phyloP scores from a whole-genome alignment of 2,329 filamentous ascomycete species.

The Penicillium sp. region DNA sequence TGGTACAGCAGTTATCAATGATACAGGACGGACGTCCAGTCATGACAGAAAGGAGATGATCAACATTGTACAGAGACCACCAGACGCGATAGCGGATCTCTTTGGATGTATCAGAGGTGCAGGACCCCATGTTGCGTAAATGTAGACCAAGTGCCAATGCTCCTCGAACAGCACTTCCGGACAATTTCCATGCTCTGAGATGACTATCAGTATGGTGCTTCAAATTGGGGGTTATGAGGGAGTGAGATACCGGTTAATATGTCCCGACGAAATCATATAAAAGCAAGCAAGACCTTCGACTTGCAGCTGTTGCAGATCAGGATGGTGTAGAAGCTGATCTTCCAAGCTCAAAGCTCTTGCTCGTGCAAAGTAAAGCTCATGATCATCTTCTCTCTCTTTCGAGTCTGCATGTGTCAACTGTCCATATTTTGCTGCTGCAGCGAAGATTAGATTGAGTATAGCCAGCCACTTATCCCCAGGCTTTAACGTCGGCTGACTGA shows the following conservation, averaged over 20 bases:
- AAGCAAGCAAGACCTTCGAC: constrained; percentile 44
- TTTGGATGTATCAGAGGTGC: constrained; percentile 41
- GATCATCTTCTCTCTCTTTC: constrained; percentile 39
- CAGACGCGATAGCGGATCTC: constrained; percentile 48
- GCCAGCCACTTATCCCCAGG: constrained; percentile 45
- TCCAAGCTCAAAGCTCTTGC: constrained; percentile 41
- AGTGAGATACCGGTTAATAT: constrained; percentile 43
- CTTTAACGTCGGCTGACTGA: constrained; percentile 32
- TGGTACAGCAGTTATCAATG: constrained; percentile 42
- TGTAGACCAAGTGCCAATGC: constrained; percentile 46
- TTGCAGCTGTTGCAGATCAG: constrained; percentile 47
- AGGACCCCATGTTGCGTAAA: constrained; percentile 40
- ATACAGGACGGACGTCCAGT: constrained; percentile 48
- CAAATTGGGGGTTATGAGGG: neutral
- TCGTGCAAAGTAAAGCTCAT: constrained; percentile 43
- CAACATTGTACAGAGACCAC: constrained; percentile 47
- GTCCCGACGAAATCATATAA: constrained; percentile 42
- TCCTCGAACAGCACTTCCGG: constrained; percentile 41
- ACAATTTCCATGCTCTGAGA: constrained; percentile 44
- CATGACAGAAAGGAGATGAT: constrained; percentile 45
- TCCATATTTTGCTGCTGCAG: constrained; percentile 43
- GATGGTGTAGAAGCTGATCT: constrained; percentile 42
- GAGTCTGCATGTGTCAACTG: constrained; percentile 39
- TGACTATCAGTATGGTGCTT: constrained; percentile 1
- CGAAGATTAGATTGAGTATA: constrained; percentile 48